Base-by-base conservation (phyloP, 2,329 filamentous ascomycete genomes). In the Knoxdaviesia capensis region DNA sequence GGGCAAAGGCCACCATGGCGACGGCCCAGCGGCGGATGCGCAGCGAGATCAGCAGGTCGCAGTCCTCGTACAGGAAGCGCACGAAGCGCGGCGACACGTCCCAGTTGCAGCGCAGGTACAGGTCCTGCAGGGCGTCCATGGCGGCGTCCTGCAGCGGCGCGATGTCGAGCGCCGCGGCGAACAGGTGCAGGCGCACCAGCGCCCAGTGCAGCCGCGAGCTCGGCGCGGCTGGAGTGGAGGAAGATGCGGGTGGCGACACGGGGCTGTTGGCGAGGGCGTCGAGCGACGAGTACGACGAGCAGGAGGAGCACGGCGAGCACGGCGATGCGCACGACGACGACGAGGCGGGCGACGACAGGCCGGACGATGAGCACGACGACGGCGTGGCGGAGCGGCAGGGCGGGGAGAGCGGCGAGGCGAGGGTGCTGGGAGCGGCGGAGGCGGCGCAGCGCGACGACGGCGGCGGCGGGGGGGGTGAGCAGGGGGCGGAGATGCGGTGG, bases 51-150 rank as follows among this genome's bases (percentile, higher is more conserved):
- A 61, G 52, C 8, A 63, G 53, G 40, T 70, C 64, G 52, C 67
- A 69, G 47, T 68, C 61, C n/a, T 56, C 62, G 54, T 74, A 75
- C 7, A 74, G 59, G 46, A 65, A 69, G 42, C 55, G 53, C 43
- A 74, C 55, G 39, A 75, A 63, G 30, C 56, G 56, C 1, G 67
- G 62, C 3, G 64, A 64, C 43, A 74, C 65, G 48, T 72, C 67
- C 69, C 69, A 74, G 59, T 74, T 66, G 51, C 65, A 63, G 9
- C 64, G 62, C 35, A 75, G 65, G 51, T 74, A 73, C 10, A 75
- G 54, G 49, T 75, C 71, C 52, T 74, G 71, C 11, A 74, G 55
- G 34, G 65, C 64, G 48, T 75, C 71, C 63, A 74, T 73, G 51
- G 68, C 62, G 11, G 62, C 55, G 52, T 75, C 71, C 49, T 75